Percentiles rank a stretch among this genome's conserved stretches.
Conservation (phyloP, 805 yeast species). For the Jamesozyma jinghongensis region DNA sequence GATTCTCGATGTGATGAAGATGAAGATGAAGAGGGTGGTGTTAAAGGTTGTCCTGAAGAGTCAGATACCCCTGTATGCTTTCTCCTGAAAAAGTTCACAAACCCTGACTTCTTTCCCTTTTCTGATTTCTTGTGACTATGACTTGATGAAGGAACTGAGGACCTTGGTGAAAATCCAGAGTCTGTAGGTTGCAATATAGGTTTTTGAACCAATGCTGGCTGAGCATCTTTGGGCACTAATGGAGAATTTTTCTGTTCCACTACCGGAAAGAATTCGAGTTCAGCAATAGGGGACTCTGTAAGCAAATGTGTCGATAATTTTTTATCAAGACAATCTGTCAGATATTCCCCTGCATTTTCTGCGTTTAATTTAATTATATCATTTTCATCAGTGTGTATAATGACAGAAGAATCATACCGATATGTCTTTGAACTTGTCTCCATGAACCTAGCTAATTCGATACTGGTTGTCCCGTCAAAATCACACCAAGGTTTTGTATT, state of each 20-base stretch:
- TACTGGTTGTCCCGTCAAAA: neutral
- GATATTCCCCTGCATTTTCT: constrained; percentile 10
- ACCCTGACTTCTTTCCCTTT: constrained; percentile 14
- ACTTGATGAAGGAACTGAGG: neutral
- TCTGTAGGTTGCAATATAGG: too few relatives aligned
- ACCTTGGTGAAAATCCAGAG: too few relatives aligned
- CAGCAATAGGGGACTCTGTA: too few relatives aligned
- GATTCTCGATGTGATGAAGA: neutral
- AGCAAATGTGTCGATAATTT: neutral
- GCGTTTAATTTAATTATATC: constrained; percentile 8
- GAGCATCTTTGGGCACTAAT: too few relatives aligned
- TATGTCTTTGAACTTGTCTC: neutral
- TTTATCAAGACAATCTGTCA: constrained; percentile 19
- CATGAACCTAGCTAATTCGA: neutral
- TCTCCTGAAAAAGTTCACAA: constrained; percentile 23
- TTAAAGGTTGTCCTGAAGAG: neutral
- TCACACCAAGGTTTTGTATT: constrained; percentile 18
- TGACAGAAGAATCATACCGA: constrained; percentile 3
- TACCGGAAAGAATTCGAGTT: too few relatives aligned
- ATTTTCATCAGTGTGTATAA: constrained; percentile 9
- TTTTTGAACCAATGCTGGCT: too few relatives aligned
- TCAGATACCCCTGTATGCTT: constrained; percentile 10
- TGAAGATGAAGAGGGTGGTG: neutral
- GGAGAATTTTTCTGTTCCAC: too few relatives aligned
- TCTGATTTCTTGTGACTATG: constrained; percentile 5